Evolutionary conservation across 1,284 basidiomycete genomes (phyloP), one percentile per base, ranked within the genome.

Genomic region (Dichomitus squalens): DNA sequence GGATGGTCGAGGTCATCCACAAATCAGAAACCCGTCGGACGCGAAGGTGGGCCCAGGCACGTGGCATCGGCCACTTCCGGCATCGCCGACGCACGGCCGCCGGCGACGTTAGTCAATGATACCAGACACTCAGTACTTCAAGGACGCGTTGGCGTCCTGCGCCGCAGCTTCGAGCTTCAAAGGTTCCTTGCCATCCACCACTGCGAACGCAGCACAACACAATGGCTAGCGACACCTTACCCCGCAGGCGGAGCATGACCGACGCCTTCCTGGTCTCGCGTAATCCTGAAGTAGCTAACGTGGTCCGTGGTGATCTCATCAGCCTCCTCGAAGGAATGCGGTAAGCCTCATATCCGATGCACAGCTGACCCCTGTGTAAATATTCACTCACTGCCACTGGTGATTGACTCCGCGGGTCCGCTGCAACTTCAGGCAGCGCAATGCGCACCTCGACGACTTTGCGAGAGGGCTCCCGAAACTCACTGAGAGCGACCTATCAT

Each of bases 401-500:
- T 8, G 21, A n/a, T 44, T 9, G 18, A 53, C 53, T 44, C 20
- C 11, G 27, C 33, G 43, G 49, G 50, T 23, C 35, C 14, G 21
- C 35, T 41, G 40, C 18, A 21, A 46, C 39, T 49, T 21, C 43
- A 59, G 55, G 35, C 54, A 55, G 34, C 54, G 53, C 35, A 49
- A 51, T 44, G 52, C 58, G 16, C 57, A 52, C 18, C 44, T 68
- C 11, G 55, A 75, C 57, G 68, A 69, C 38, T 64, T 82, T 55
- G 65, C 75, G 29, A 60, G 61, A 8, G 66, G 63, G 3, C 71
- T 82, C 14, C 80, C 82, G n/a, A 73, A 66, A 43, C 57, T 83
- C 38, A 76, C 73, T 5, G 79, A 82, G 60, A 65, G 69, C 11
- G 77, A 83, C 36, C 62, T 82, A 4, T 66, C 63, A 11, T 57